These are phyloP conservation scores for Linnemannia zychae DNA, from an alignment of 192 early-diverging fungal genomes.

Conservation along the genomic window DNA sequence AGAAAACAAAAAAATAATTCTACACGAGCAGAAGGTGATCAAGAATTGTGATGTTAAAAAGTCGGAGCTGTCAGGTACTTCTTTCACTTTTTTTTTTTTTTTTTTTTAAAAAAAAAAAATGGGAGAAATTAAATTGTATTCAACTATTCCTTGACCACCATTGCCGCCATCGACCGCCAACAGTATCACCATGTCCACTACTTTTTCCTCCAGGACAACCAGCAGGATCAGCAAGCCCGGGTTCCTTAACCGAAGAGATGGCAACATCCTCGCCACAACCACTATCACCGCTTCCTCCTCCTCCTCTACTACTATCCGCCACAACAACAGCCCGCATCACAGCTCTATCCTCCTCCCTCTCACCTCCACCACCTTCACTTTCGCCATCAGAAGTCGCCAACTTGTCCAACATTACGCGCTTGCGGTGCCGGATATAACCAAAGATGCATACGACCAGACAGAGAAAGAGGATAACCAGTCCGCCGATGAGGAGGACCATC, in stretches of 20 bases:
- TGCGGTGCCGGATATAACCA: background rate
- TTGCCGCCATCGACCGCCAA: background rate
- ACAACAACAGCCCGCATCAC: background rate
- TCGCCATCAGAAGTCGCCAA: background rate
- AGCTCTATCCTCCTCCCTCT: background rate
- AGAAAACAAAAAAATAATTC: no score
- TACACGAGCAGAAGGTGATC: no score
- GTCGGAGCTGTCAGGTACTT: background rate
- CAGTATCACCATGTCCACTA: no score
- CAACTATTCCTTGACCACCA: no score
- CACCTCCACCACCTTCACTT: background rate
- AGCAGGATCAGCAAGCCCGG: no score
- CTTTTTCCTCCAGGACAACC: no score
- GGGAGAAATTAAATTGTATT: no score
- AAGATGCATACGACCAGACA: background rate
- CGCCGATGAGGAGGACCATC: background rate
- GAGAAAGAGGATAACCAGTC: background rate
- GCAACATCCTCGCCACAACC: background rate
- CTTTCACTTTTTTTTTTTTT: background rate
- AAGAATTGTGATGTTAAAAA: no score
- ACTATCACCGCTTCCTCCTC: background rate
- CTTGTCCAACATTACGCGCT: background rate
- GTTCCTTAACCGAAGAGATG: no score
- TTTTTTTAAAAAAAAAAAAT: background rate
- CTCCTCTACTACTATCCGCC: background rate